A percentile compares a stretch with the other conserved stretches of the same genome.
Conservation (phyloP, 768 basidiomycete genomes). For the Kockovaella imperatae region DNA sequence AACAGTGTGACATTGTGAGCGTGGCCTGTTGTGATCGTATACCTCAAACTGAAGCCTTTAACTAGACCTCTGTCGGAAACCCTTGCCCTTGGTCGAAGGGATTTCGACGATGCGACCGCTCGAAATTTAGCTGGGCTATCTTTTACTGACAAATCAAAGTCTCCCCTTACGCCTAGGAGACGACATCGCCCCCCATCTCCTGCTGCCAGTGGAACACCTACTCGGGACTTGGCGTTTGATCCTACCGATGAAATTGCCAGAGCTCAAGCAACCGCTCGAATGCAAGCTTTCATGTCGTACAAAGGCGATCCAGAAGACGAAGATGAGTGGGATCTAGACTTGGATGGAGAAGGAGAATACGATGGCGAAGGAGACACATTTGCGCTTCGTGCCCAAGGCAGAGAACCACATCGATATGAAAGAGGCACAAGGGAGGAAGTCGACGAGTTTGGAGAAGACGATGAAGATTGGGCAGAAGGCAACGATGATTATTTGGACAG, state of each 20-base stretch:
- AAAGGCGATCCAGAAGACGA: conserved; percentile 9
- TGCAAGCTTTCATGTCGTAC: conserved; percentile 34
- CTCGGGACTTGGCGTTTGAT: background rate
- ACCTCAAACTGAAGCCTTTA: background rate
- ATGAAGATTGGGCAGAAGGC: conserved; percentile 30
- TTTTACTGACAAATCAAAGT: too few species aligned
- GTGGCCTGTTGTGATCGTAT: background rate
- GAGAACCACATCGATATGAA: conserved; percentile 4
- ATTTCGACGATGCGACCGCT: conserved; percentile 26
- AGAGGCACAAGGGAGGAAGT: conserved; percentile 22
- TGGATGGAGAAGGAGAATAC: conserved; percentile 17
- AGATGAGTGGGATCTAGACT: conserved; percentile 12
- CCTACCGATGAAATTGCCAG: conserved; percentile 24
- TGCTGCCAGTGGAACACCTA: background rate
- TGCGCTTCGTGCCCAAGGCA: conserved; percentile 6
- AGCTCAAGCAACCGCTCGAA: conserved; percentile 19
- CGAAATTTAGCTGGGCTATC: conserved; percentile 14
- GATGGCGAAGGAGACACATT: conserved; percentile 6
- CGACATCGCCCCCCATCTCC: background rate
- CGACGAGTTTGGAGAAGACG: conserved; percentile 30
- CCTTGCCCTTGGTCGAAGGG: conserved; percentile 20
- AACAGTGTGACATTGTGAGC: conserved; percentile 32
- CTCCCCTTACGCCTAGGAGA: conserved; percentile 1
- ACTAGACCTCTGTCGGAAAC: conserved; percentile 25
- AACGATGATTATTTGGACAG: conserved; percentile 24